These are phyloP conservation scores for Betula pendula DNA, from an alignment of 306 rosid genomes.

Conservation along the genomic window DNA sequence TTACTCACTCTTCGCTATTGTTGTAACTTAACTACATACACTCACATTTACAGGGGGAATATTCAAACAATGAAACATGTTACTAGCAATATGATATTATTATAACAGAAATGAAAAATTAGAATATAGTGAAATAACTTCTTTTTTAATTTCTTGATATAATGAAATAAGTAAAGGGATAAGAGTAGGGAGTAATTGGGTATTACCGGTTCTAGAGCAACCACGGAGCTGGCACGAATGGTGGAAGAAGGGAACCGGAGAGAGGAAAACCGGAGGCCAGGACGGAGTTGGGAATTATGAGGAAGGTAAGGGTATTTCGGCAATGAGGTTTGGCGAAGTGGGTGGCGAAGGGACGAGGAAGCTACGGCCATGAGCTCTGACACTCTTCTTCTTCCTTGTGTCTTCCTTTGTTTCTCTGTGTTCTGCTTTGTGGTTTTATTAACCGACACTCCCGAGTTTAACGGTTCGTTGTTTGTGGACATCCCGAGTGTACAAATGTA, in stretches of 20 bases:
- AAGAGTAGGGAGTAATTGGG: background rate
- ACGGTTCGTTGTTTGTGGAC: background rate
- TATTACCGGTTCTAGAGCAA: constrained; percentile 47
- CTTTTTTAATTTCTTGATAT: no score
- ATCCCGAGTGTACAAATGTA: background rate
- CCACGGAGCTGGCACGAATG: constrained; percentile 47
- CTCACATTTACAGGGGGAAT: no score
- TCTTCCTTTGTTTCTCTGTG: background rate
- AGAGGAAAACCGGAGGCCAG: constrained; percentile 26
- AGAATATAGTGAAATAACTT: no score
- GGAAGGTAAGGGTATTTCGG: constrained; percentile 39
- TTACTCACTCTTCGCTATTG: no score
- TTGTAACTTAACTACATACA: no score
- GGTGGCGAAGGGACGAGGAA: constrained; percentile 32
- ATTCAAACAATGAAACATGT: no score
- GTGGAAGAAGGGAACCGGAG: constrained; percentile 23
- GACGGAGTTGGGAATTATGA: constrained; percentile 35
- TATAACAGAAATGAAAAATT: no score
- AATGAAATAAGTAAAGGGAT: background rate
- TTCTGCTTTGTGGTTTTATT: background rate
- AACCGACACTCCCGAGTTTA: background rate
- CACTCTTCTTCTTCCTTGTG: background rate
- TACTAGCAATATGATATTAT: no score
- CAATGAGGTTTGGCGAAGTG: constrained; percentile 34
- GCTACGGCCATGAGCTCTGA: constrained; percentile 37